phyloP scores from a whole-genome alignment of 1,284 basidiomycete genomes.

The Coniophora puteana region DNA sequence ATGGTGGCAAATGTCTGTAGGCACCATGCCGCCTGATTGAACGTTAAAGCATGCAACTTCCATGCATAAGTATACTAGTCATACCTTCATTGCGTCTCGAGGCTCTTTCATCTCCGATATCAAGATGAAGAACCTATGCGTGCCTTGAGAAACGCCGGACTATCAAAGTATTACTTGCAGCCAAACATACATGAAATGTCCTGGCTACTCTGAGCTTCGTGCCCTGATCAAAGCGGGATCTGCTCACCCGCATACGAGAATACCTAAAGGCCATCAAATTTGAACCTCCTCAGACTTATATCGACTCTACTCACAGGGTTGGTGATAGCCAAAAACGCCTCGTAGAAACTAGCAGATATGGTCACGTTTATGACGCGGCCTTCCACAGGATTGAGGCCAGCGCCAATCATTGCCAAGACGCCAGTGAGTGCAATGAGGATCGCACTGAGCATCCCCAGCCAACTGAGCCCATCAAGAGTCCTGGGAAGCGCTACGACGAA shows the following conservation, averaged over 20 bases:
- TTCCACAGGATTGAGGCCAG: slow-evolving; percentile 43
- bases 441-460: slow-evolving; percentile 43
- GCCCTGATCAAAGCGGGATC: background rate
- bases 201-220: slow-evolving; percentile 20
- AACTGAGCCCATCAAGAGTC: slow-evolving; percentile 41
- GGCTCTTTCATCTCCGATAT: slow-evolving; percentile 54
- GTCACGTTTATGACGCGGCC: slow-evolving; percentile 37
- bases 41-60: slow-evolving; percentile 4
- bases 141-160: slow-evolving; percentile 2
- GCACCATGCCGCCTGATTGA: slow-evolving; percentile 43
- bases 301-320: slow-evolving; percentile 36
- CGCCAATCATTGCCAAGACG: slow-evolving; percentile 47
- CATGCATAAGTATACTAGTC: background rate
- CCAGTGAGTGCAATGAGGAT: slow-evolving; percentile 39
- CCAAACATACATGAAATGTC: slow-evolving; percentile 47
- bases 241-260: slow-evolving; percentile 49
- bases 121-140: slow-evolving; percentile 47
- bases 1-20: slow-evolving; percentile 49
- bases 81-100: slow-evolving; percentile 52
- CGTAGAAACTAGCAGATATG: slow-evolving; percentile 39
- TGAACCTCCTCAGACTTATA: slow-evolving; percentile 2
- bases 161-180: background rate
- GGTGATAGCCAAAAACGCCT: slow-evolving; percentile 52
- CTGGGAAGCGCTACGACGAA: slow-evolving; percentile 45
- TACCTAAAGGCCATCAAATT: slow-evolving; percentile 30